These are phyloP conservation scores for Deinandra increscens DNA, from an alignment of 129 eudicot species.

Conservation along the genomic window DNA sequence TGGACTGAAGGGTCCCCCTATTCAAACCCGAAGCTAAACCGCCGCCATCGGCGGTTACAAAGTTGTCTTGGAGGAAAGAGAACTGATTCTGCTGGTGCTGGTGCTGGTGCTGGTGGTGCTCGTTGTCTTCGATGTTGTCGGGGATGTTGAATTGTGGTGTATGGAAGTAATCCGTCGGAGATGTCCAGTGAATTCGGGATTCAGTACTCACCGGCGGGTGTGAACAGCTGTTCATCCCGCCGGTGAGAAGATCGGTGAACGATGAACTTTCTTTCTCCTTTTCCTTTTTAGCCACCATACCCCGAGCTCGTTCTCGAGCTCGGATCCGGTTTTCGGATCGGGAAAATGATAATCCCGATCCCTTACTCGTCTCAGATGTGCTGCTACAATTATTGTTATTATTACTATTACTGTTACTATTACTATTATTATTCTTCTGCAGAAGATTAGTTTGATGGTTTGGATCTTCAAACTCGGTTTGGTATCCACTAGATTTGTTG, in stretches of 20 bases:
- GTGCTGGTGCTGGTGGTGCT: constrained; percentile 37
- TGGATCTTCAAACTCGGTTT: constrained; percentile 41
- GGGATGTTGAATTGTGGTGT: constrained; percentile 38
- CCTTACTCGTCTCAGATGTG: constrained; percentile 76
- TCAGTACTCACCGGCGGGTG: too few relatives aligned
- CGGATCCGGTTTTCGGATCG: constrained; percentile 62
- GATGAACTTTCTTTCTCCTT: constrained; percentile 56
- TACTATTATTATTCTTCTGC: constrained; percentile 10
- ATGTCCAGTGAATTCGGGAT: too few relatives aligned
- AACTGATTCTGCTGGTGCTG: too few relatives aligned
- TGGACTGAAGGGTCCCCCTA: constrained; percentile 99
- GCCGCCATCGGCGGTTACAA: constrained; percentile 33
- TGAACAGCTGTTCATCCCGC: constrained; percentile 11
- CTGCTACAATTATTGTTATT: too few relatives aligned
- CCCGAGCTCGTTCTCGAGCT: constrained; percentile 83
- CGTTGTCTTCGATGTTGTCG: constrained; percentile 33
- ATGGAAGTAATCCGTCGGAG: constrained; percentile 42
- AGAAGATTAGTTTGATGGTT: not conserved
- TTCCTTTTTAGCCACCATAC: constrained; percentile 64
- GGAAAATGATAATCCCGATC: constrained; percentile 65
- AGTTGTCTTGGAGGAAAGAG: constrained; percentile 58
- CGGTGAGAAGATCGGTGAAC: constrained; percentile 70
- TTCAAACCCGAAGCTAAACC: constrained; percentile 45
- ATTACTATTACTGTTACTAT: constrained; percentile 33
- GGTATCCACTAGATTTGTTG: too few relatives aligned